A percentile compares a stretch with the other conserved stretches of the same genome.
phyloP scores from a whole-genome alignment of 257 asterid species.

The Voacanga thouarsii region DNA sequence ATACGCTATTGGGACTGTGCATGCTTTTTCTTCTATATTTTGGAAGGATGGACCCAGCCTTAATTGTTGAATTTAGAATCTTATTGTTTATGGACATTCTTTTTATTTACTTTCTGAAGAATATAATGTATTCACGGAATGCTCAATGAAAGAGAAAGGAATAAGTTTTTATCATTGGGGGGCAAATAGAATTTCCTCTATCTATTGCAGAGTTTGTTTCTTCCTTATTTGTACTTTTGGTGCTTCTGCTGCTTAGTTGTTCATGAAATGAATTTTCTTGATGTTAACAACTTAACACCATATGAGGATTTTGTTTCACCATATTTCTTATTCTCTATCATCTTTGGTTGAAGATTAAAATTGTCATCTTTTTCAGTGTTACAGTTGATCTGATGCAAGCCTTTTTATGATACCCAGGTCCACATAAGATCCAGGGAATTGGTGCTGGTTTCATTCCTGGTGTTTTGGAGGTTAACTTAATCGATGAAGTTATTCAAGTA shows the following conservation, averaged over 20 bases:
- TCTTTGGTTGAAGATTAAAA: neutral
- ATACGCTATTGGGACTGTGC: neutral
- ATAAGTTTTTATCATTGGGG: too few species aligned
- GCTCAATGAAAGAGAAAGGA: neutral
- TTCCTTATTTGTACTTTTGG: neutral
- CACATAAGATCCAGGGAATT: slow-evolving; percentile 96
- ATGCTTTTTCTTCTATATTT: neutral
- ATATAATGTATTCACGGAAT: neutral
- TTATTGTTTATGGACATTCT: neutral
- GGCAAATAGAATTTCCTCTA: neutral
- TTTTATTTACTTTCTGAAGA: neutral
- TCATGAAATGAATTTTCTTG: neutral
- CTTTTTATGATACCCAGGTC: slow-evolving; percentile 50
- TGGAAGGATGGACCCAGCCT: neutral
- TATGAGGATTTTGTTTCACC: neutral
- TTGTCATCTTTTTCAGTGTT: neutral
- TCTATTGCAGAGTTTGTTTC: neutral
- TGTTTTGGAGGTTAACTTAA: slow-evolving; percentile 64
- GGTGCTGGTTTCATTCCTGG: slow-evolving; percentile 97
- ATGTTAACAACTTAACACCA: neutral
- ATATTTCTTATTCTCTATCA: neutral
- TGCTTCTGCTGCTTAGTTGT: neutral
- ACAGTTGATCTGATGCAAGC: slow-evolving; percentile 16
- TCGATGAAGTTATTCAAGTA: slow-evolving; percentile 92
- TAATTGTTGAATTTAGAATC: neutral